Percentiles rank a stretch among this genome's conserved stretches.
These are phyloP conservation scores for Camelina laxa DNA, from an alignment of 345 rosid genomes.

Conservation along the genomic window DNA sequence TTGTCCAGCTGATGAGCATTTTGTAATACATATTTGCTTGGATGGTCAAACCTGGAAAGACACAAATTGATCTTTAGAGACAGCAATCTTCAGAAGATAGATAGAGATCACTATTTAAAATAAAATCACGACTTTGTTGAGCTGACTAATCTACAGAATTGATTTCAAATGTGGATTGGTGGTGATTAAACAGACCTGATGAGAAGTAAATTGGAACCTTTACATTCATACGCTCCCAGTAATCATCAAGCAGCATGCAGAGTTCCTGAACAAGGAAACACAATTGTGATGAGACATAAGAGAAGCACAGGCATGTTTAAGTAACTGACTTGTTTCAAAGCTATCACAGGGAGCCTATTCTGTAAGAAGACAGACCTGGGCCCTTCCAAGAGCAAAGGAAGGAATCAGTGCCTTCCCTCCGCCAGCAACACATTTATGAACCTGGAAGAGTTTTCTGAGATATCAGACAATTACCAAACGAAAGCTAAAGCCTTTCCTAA, in stretches of 20 bases:
- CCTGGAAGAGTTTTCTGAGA: conserved; percentile 51
- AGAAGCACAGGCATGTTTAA: conserved; percentile 17
- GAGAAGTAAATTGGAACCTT: conserved; percentile 95
- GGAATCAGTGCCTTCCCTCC: conserved; percentile 99
- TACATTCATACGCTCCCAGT: conserved; percentile 96
- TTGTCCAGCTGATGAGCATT: conserved; percentile 97
- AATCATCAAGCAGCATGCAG: conserved; percentile 90
- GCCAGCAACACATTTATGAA: conserved; percentile 84
- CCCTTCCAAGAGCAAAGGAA: conserved; percentile 97
- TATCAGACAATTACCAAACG: conserved; percentile 15
- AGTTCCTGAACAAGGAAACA: conserved; percentile 61
- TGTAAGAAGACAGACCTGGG: conserved; percentile 66
- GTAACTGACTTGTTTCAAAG: background rate
- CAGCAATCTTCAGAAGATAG: conserved; percentile 13
- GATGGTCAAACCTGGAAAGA: conserved; percentile 82
- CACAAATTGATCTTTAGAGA: background rate
- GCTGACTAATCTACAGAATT: background rate
- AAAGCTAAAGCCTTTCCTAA: conserved; percentile 12
- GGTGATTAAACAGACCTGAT: conserved; percentile 61
- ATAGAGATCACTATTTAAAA: background rate
- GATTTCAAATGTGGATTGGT: background rate
- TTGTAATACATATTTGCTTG: conserved; percentile 98
- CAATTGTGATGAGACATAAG: conserved; percentile 13
- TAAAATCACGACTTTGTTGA: background rate
- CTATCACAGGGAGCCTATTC: background rate